Conservation (phyloP, 495 filamentous ascomycete species). For the Melanomma pulvis-pyrius region DNA sequence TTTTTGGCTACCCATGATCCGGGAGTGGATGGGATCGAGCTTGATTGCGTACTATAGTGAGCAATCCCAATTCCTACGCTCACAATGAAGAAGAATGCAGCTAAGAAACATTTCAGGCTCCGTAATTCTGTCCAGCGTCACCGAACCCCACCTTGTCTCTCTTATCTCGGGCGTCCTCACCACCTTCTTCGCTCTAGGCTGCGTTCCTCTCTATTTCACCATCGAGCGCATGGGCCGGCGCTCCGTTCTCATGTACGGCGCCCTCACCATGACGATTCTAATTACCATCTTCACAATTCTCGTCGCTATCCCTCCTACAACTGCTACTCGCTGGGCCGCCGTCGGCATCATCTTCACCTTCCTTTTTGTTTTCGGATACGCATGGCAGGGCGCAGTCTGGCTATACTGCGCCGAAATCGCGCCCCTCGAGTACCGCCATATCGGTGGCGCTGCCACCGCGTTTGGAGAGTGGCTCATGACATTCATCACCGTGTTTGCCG, state of each 20-base stretch:
- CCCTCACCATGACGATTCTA: slow-evolving; percentile 34
- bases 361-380: slow-evolving; percentile 31
- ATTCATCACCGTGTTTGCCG: slow-evolving; percentile 37
- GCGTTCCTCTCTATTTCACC: slow-evolving; percentile 38
- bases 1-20: slow-evolving; percentile 38
- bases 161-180: slow-evolving; percentile 35
- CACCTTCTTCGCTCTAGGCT: slow-evolving; percentile 38
- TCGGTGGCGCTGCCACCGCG: slow-evolving; percentile 24
- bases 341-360: slow-evolving; percentile 34
- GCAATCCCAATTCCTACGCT: not conserved
- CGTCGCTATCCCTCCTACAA: slow-evolving; percentile 10
- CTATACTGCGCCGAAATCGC: slow-evolving; percentile 36
- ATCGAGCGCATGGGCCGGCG: slow-evolving; percentile 36
- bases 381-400: slow-evolving; percentile 38
- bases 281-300: slow-evolving; percentile 33
- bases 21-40: slow-evolving; percentile 37
- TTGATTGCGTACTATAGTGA: slow-evolving; percentile 40
- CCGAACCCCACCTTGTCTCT: slow-evolving; percentile 27
- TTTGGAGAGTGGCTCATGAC: slow-evolving; percentile 36
- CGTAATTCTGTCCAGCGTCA: slow-evolving; percentile 34
- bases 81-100: not conserved
- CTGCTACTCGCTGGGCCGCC: slow-evolving; percentile 28
- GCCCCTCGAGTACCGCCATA: slow-evolving; percentile 36
- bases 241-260: slow-evolving; percentile 35
- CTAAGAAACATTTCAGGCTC: slow-evolving; percentile 13